phyloP scores from a whole-genome alignment of 306 rosid species.

The Casuarina equisetifolia region DNA sequence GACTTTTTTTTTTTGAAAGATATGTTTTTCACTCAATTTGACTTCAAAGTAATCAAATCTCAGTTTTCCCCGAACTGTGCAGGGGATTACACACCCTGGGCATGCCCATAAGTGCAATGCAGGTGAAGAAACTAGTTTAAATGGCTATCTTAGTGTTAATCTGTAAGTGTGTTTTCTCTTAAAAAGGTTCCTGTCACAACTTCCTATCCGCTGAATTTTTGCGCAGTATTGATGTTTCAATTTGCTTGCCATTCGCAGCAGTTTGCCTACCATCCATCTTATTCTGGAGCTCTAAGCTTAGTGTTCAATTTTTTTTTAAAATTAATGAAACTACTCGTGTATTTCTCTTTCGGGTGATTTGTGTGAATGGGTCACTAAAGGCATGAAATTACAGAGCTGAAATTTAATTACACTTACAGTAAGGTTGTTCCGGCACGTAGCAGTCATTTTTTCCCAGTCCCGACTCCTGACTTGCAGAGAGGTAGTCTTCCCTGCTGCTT shows the following conservation, averaged over 20 bases:
- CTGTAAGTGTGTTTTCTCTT: too few relatives aligned
- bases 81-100: neutral
- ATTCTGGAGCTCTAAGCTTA: neutral
- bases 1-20: neutral
- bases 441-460: neutral
- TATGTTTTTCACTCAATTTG: neutral
- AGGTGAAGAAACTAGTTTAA: neutral
- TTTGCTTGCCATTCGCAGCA: neutral
- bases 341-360: neutral
- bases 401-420: constrained; percentile 1
- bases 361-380: neutral
- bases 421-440: neutral
- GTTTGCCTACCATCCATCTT: neutral
- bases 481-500: neutral
- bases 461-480: neutral
- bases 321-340: neutral
- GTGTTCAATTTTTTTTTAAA: neutral
- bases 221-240: neutral
- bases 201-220: too few relatives aligned
- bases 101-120: neutral
- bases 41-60: neutral
- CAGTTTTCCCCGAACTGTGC: neutral
- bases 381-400: neutral
- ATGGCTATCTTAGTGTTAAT: neutral
- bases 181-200: too few relatives aligned